Conservation (phyloP, 2,329 filamentous ascomycete genomes). For the Aspergillus terreus region DNA sequence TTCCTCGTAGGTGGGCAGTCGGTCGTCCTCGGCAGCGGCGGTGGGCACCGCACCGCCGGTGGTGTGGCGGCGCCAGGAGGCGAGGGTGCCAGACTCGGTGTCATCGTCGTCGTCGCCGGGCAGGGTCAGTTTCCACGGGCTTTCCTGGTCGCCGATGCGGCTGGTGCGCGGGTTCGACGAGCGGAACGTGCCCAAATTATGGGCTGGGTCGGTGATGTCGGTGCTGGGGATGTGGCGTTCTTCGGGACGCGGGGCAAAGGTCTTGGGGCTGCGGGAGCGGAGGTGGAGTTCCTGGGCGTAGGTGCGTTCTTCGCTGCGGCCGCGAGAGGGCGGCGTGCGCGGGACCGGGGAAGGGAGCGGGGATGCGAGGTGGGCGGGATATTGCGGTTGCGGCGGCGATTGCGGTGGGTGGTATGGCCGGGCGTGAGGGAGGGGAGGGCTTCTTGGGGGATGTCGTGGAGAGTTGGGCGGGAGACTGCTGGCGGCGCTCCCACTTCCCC, state of each 20-base stretch:
- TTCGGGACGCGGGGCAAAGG: constrained; percentile 22
- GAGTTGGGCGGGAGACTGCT: constrained; percentile 11
- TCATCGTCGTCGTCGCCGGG: constrained; percentile 24
- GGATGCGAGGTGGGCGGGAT: constrained; percentile 3
- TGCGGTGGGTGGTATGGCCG: background rate
- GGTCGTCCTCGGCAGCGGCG: background rate
- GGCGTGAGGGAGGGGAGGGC: constrained; percentile 1
- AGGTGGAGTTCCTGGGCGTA: constrained; percentile 34
- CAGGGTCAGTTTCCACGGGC: constrained; percentile 33
- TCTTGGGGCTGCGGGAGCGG: constrained; percentile 34
- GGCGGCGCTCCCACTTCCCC: background rate
- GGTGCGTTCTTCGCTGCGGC: constrained; percentile 14
- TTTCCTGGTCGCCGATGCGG: constrained; percentile 33
- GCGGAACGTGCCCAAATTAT: constrained; percentile 31
- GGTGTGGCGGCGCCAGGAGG: constrained; percentile 9
- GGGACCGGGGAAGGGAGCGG: constrained; percentile 7
- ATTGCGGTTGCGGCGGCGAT: background rate
- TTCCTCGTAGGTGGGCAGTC: constrained; percentile 16
- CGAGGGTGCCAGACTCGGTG: background rate
- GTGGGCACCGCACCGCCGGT: constrained; percentile 3
- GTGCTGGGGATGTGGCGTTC: constrained; percentile 18
- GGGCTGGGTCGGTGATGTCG: constrained; percentile 22
- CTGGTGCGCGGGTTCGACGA: constrained; percentile 27
- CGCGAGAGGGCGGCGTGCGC: constrained; percentile 13
- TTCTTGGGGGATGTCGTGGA: constrained; percentile 6